A percentile compares a stretch with the other conserved stretches of the same genome.
Conservation (phyloP, 805 yeast species). For the Sugiyamaella lignohabitans region DNA sequence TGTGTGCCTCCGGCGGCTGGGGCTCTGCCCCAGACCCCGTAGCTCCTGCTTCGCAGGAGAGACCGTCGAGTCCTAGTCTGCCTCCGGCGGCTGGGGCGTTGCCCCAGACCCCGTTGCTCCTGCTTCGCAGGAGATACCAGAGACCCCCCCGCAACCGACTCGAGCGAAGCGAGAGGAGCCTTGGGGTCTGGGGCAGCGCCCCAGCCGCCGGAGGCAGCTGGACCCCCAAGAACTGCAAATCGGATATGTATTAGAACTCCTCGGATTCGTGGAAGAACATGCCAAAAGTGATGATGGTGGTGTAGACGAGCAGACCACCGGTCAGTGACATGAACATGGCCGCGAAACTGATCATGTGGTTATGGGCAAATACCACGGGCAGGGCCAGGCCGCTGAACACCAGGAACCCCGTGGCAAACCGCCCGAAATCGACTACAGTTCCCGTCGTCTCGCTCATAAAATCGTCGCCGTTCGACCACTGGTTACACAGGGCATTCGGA, state of each 20-base stretch:
- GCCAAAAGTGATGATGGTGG: constrained; percentile 76
- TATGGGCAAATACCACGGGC: constrained; percentile 73
- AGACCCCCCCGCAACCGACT: background rate
- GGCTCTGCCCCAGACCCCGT: background rate
- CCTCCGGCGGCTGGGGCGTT: background rate
- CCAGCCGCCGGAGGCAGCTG: background rate
- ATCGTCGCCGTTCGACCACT: constrained; percentile 44
- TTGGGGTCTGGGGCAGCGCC: background rate
- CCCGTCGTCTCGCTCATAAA: constrained; percentile 53
- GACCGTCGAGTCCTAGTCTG: background rate
- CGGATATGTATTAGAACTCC: constrained; percentile 29
- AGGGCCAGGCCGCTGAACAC: constrained; percentile 68
- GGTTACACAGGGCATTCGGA: constrained; percentile 56
- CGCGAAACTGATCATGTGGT: constrained; percentile 56
- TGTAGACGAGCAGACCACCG: constrained; percentile 82
- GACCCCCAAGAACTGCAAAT: background rate
- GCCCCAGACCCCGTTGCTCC: background rate
- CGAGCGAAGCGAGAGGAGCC: background rate
- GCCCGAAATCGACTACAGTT: constrained; percentile 66
- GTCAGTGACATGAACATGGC: constrained; percentile 71
- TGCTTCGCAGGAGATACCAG: background rate
- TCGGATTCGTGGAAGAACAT: constrained; percentile 61
- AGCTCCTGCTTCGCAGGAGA: background rate
- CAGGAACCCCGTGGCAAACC: constrained; percentile 70
- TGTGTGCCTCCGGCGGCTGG: background rate